phyloP scores from a whole-genome alignment of 495 filamentous ascomycete genomes.

The Hypoxylon fuscum region DNA sequence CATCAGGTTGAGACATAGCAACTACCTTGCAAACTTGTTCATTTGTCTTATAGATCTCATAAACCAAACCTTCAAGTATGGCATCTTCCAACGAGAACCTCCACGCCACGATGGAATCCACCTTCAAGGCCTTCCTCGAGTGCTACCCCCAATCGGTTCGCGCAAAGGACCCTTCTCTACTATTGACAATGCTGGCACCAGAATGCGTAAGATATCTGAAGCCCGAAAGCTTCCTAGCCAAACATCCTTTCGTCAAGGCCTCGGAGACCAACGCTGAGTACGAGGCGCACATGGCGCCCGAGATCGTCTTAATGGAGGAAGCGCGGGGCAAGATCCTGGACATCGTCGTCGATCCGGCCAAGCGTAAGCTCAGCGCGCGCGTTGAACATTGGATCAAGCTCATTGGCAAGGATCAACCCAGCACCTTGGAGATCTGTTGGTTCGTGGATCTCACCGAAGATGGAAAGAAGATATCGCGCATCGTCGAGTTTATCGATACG shows the following conservation, averaged over 20 bases:
- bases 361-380: slow-evolving; percentile 7
- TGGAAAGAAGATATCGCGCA: slow-evolving; percentile 11
- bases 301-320: neutral
- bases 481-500: slow-evolving; percentile 19
- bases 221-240: slow-evolving; percentile 3
- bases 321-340: neutral
- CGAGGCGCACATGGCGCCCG: slow-evolving; percentile 9
- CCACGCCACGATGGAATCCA: slow-evolving; percentile 14
- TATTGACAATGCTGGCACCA: neutral
- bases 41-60: neutral
- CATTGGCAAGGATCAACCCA: neutral
- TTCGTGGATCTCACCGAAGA: slow-evolving; percentile 14
- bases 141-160: neutral
- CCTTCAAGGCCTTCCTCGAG: slow-evolving; percentile 5
- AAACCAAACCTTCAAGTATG: slow-evolving; percentile 4
- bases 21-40: neutral
- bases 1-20: neutral
- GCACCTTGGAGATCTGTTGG: slow-evolving; percentile 16
- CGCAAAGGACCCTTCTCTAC: slow-evolving; percentile 6
- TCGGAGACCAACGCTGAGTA: slow-evolving; percentile 10
- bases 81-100: slow-evolving; percentile 11
- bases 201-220: neutral
- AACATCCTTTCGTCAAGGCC: slow-evolving; percentile 2
- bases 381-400: slow-evolving; percentile 8
- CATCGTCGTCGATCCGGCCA: slow-evolving; percentile 6